Conservation (phyloP, 495 filamentous ascomycete species). For the Xylaria palmicola region DNA sequence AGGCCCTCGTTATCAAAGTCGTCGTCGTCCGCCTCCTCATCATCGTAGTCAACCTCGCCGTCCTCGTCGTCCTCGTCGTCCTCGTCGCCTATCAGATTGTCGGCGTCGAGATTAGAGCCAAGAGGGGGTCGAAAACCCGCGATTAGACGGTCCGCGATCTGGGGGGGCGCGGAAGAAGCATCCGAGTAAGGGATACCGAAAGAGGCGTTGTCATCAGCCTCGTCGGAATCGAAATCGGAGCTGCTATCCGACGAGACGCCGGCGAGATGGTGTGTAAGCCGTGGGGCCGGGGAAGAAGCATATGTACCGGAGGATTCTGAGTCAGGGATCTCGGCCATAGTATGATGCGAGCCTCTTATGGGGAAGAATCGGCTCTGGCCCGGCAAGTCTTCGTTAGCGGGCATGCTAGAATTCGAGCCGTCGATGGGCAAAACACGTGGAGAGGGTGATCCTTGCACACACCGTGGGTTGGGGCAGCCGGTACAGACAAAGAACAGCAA, state of each 20-base stretch:
- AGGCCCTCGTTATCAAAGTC: background rate
- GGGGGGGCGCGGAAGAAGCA: background rate
- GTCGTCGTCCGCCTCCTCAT: background rate
- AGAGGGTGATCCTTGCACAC: too few species aligned
- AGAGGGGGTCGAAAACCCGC: too few species aligned
- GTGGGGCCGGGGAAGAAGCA: background rate
- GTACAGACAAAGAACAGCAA: too few species aligned
- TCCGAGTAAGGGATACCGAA: background rate
- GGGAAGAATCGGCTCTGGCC: background rate
- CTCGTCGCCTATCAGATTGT: background rate
- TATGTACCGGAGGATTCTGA: background rate
- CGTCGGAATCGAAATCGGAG: background rate
- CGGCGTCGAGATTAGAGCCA: too few species aligned
- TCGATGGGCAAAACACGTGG: too few species aligned
- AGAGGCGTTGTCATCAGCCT: conserved; percentile 1
- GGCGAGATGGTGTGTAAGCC: too few species aligned
- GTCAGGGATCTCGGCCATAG: conserved; percentile 4
- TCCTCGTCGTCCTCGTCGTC: background rate
- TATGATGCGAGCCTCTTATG: background rate
- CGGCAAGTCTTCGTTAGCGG: too few species aligned
- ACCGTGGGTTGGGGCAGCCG: too few species aligned
- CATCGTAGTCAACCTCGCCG: background rate
- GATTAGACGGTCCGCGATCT: background rate
- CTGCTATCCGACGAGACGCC: background rate
- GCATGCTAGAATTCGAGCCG: too few species aligned